Percentiles rank a stretch among this genome's conserved stretches.
phyloP scores from a whole-genome alignment of 2,329 filamentous ascomycete species.

The Amesomyces nigricolor region DNA sequence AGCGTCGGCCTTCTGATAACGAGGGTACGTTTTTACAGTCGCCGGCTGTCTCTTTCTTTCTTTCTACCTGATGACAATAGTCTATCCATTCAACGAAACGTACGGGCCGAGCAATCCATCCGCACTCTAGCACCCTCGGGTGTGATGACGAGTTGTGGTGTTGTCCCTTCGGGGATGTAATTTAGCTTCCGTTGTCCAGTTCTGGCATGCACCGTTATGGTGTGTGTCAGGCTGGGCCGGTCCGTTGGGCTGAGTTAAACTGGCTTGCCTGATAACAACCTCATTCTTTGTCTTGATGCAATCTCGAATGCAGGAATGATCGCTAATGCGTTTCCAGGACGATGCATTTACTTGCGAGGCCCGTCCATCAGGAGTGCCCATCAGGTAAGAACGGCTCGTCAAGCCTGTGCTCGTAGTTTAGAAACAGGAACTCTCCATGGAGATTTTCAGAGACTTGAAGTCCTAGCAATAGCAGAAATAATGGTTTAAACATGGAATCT shows the following conservation, averaged over 20 bases:
- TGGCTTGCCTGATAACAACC: constrained; percentile 33
- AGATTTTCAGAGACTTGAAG: not conserved
- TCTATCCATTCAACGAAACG: constrained; percentile 73
- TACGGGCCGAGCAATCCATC: constrained; percentile 65
- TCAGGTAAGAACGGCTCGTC: not conserved
- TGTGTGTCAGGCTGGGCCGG: constrained; percentile 30
- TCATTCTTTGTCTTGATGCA: not conserved
- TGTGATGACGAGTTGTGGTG: constrained; percentile 73
- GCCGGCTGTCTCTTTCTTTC: constrained; percentile 6
- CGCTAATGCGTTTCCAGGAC: constrained; percentile 19
- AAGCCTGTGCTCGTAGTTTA: not conserved
- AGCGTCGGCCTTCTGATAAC: not conserved
- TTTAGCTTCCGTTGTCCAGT: constrained; percentile 54
- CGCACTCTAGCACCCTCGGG: constrained; percentile 55
- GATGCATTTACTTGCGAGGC: not conserved
- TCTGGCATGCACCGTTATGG: constrained; percentile 53
- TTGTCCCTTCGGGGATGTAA: constrained; percentile 47
- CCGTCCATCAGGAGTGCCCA: not conserved
- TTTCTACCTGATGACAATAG: constrained; percentile 53
- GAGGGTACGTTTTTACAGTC: constrained; percentile 11
- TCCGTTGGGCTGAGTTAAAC: constrained; percentile 35
- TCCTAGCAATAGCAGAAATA: not conserved
- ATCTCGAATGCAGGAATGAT: constrained; percentile 3
- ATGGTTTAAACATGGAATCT: not conserved
- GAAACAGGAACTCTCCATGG: not conserved